Conservation (phyloP, 2,329 filamentous ascomycete genomes). For the Aquanectria penicillioides region DNA sequence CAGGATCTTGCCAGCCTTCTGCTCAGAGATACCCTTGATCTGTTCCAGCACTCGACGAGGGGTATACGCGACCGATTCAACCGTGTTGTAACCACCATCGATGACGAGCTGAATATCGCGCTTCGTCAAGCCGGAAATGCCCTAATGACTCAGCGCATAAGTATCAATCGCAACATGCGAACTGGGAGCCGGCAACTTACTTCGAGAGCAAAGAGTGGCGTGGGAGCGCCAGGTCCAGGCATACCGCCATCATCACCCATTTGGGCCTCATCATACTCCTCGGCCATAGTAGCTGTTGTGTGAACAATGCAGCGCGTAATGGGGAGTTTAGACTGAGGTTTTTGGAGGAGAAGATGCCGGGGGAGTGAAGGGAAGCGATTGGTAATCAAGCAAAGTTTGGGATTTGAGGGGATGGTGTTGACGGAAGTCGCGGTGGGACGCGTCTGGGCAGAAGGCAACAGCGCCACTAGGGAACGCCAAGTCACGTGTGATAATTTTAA, state of each 20-base stretch:
- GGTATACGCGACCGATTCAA: slow-evolving; percentile 94
- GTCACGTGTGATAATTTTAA: slow-evolving; percentile 46
- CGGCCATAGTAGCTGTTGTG: slow-evolving; percentile 50
- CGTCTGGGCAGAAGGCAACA: slow-evolving; percentile 44
- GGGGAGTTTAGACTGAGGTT: background rate
- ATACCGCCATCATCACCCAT: slow-evolving; percentile 74
- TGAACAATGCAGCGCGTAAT: background rate
- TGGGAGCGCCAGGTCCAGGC: slow-evolving; percentile 91
- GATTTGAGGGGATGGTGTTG: slow-evolving; percentile 31
- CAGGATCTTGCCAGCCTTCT: slow-evolving; percentile 92
- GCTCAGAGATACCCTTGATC: slow-evolving; percentile 97
- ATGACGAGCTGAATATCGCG: slow-evolving; percentile 93
- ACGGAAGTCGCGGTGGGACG: slow-evolving; percentile 46
- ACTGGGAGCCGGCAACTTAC: slow-evolving; percentile 59
- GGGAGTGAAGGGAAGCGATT: slow-evolving; percentile 14
- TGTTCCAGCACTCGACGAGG: slow-evolving; percentile 86
- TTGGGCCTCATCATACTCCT: slow-evolving; percentile 74
- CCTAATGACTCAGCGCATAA: slow-evolving; percentile 60
- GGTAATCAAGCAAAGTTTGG: slow-evolving; percentile 26
- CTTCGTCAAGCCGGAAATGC: slow-evolving; percentile 88
- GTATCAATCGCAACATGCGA: background rate
- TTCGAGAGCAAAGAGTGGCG: slow-evolving; percentile 85
- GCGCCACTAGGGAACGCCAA: slow-evolving; percentile 47
- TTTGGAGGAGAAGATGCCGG: background rate
- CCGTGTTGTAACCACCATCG: slow-evolving; percentile 93